A percentile compares a stretch with the other conserved stretches of the same genome.
Evolutionary conservation across 495 filamentous ascomycete genomes (phyloP).

Genomic region (Trichocladium uniseriatum): DNA sequence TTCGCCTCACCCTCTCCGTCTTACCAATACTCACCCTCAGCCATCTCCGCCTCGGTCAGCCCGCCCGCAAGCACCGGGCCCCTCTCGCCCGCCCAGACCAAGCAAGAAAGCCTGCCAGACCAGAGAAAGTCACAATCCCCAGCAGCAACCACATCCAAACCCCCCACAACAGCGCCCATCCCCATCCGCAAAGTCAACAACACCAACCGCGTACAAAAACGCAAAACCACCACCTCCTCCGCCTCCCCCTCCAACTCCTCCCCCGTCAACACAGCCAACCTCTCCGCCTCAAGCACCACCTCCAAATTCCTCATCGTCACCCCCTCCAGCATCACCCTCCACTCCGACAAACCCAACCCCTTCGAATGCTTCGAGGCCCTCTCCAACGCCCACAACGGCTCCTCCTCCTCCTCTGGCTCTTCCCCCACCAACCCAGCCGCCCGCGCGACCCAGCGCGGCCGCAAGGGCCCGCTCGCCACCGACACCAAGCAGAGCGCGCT

Average conservation of each 20-base stretch:
- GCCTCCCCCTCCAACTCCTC: not conserved
- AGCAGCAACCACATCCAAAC: slow-evolving; percentile 5
- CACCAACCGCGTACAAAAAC: slow-evolving; percentile 27
- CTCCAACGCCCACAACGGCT: not conserved
- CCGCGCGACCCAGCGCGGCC: slow-evolving; percentile 33
- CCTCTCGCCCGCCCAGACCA: slow-evolving; percentile 24
- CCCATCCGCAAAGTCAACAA: slow-evolving; percentile 29
- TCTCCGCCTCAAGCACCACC: not conserved
- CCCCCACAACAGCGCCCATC: slow-evolving; percentile 13
- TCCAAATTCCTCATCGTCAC: slow-evolving; percentile 41
- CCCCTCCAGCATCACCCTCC: slow-evolving; percentile 28
- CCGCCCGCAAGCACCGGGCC: slow-evolving; percentile 23
- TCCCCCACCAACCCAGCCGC: slow-evolving; percentile 1
- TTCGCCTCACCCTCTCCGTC: slow-evolving; percentile 25
- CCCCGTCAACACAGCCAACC: not conserved
- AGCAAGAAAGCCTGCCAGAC: slow-evolving; percentile 15
- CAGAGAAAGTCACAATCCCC: slow-evolving; percentile 1
- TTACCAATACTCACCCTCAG: slow-evolving; percentile 19
- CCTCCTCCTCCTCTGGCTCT: not conserved
- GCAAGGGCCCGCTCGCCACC: slow-evolving; percentile 38
- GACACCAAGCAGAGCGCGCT: slow-evolving; percentile 41
- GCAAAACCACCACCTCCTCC: slow-evolving; percentile 17
- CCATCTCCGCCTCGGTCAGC: slow-evolving; percentile 13
- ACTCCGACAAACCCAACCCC: slow-evolving; percentile 26
- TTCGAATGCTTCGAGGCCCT: slow-evolving; percentile 41